Conservation (phyloP, 345 rosid species). For the Salix dunnii region DNA sequence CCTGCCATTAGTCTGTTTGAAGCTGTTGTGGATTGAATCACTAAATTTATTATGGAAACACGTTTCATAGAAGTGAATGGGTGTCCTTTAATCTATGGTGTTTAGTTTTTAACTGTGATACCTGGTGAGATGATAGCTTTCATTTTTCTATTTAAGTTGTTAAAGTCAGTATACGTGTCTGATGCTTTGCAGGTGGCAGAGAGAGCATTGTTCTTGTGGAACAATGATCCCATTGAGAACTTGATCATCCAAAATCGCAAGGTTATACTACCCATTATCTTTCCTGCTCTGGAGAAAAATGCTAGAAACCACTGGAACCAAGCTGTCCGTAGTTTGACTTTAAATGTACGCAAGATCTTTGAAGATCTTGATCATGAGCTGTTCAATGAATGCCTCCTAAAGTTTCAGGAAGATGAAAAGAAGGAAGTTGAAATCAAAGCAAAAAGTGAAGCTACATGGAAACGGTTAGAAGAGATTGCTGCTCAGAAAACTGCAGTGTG, state of each 20-base stretch:
- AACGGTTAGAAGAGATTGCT: slow-evolving; percentile 19
- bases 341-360: slow-evolving; percentile 28
- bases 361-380: slow-evolving; percentile 26
- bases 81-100: background rate
- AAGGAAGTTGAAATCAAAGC: slow-evolving; percentile 15
- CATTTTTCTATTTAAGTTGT: background rate
- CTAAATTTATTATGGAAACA: background rate
- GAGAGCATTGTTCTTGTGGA: slow-evolving; percentile 30
- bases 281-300: slow-evolving; percentile 27
- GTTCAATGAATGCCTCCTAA: slow-evolving; percentile 17
- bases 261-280: slow-evolving; percentile 26
- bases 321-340: slow-evolving; percentile 31
- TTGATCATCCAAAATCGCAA: slow-evolving; percentile 17
- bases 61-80: background rate
- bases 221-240: slow-evolving; percentile 23
- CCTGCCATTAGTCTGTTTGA: background rate
- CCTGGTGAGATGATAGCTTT: background rate
- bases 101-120: background rate
- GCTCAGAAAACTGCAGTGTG: slow-evolving; percentile 4
- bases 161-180: background rate
- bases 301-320: slow-evolving; percentile 29
- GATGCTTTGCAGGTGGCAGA: slow-evolving; percentile 28
- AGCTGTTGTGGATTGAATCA: background rate
- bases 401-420: slow-evolving; percentile 18
- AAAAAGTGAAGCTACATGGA: slow-evolving; percentile 21